These are phyloP conservation scores for Cordyceps pruinosa DNA, from an alignment of 2,329 filamentous ascomycete genomes.

Conservation along the genomic window DNA sequence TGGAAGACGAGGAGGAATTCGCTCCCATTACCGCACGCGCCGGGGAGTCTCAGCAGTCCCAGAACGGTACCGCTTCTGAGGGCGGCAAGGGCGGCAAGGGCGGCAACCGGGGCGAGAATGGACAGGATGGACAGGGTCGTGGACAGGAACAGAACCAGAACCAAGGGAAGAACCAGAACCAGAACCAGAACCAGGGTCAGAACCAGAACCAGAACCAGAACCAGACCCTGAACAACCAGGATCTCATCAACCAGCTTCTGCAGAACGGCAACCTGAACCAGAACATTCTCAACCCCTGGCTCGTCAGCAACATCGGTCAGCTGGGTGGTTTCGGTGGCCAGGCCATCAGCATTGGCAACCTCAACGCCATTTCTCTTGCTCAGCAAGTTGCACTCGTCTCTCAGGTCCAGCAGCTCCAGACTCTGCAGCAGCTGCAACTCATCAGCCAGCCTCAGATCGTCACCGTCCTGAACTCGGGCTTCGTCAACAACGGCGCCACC, in stretches of 20 bases:
- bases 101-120: neutral
- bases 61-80: constrained; percentile 3
- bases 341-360: constrained; percentile 21
- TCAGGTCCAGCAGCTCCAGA: constrained; percentile 23
- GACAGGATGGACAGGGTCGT: neutral
- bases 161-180: constrained; percentile 2
- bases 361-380: constrained; percentile 23
- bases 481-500: constrained; percentile 17
- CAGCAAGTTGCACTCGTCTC: constrained; percentile 21
- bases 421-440: constrained; percentile 20
- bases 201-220: constrained; percentile 13
- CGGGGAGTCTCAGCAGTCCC: neutral
- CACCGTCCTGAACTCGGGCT: constrained; percentile 19
- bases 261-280: constrained; percentile 15
- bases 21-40: neutral
- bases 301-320: constrained; percentile 21
- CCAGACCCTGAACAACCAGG: constrained; percentile 19
- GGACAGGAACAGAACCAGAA: constrained; percentile 10
- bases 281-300: constrained; percentile 15
- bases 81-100: neutral
- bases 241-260: constrained; percentile 14
- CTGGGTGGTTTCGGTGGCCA: constrained; percentile 22
- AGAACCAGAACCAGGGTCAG: constrained; percentile 5
- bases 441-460: constrained; percentile 19
- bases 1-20: constrained; percentile 6